Evolutionary conservation across 148 eudicot genomes (phyloP), one percentile per base, ranked within the genome.

Genomic region (Dianthus caryophyllus): DNA sequence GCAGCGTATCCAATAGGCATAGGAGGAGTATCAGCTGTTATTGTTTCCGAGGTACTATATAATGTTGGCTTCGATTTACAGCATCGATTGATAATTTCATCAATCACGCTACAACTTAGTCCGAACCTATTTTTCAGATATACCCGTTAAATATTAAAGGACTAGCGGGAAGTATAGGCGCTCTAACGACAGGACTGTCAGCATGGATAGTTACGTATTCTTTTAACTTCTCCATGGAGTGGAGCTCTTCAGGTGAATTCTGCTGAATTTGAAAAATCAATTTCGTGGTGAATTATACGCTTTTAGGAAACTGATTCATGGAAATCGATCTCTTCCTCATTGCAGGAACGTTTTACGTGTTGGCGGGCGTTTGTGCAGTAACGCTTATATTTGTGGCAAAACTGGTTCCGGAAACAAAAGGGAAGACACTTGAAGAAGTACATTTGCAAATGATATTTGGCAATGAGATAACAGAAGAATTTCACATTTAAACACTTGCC

Each of bases 331-430:
- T 6, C 7, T 68, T 38, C 17, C 17, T 43, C 6, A 24, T 21
- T 6, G 38, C 58, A 73, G 77, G 77, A 1, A 74, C 73, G 5
- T 74, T 74, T 52, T 74, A 74, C 53, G 44, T 74, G 57, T 20
- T 74, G 43, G 76, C 81, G 27, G 53, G 69, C 52, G 30, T 60
- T 61, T 70, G 69, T 39, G 75, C 30, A 5, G 49, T 55, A 46
- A 65, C 73, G 13, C 56, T 78, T 15, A 7, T 75, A 57, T 79
- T 79, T 69, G 68, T 33, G 65, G 82, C 78, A 0, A 75, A 54
- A 44, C 56, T 79, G 67, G 70, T 79, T 30, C 82, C 82, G 1
- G 82, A 79, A 64, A 78, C 81, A 1, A 78, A 74, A 33, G 81
- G 78, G 65, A 75, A 38, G 47, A 74, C 78, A 16, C 75, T 78